Conservation (phyloP, 2,329 filamentous ascomycete genomes). For the Gyromitra esculenta region DNA sequence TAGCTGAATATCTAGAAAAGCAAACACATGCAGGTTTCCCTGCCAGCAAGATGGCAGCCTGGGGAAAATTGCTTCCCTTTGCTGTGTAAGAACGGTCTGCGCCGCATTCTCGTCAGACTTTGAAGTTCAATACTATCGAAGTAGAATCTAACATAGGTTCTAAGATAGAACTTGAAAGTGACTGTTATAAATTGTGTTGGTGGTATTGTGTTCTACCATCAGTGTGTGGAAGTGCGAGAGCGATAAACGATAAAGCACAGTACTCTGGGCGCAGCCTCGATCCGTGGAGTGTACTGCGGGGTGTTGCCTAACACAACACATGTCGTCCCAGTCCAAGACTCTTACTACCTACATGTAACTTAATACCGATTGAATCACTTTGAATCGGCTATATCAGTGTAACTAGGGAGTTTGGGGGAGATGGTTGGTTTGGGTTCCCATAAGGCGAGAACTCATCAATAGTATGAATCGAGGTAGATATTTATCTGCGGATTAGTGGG, state of each 20-base stretch:
- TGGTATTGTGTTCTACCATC: background rate
- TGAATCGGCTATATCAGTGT: slow-evolving; percentile 9
- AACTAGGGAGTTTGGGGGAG: background rate
- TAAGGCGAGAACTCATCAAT: background rate
- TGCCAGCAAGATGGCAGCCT: background rate
- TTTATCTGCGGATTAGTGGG: background rate
- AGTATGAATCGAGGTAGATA: background rate
- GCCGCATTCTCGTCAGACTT: background rate
- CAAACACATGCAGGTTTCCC: slow-evolving; percentile 10
- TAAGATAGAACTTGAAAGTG: background rate
- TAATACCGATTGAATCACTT: background rate
- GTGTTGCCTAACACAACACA: slow-evolving; percentile 1
- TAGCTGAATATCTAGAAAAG: slow-evolving; percentile 25
- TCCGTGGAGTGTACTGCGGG: slow-evolving; percentile 11
- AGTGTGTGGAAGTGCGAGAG: background rate
- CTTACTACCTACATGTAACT: slow-evolving; percentile 4
- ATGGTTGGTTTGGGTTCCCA: background rate
- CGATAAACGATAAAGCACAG: slow-evolving; percentile 5
- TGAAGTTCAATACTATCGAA: background rate
- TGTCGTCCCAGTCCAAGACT: background rate
- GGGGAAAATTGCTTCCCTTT: background rate
- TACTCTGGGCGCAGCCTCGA: slow-evolving; percentile 4
- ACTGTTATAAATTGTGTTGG: background rate
- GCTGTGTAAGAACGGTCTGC: background rate
- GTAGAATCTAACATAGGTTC: background rate